These are phyloP conservation scores for Fusarium praegraminearum DNA, from an alignment of 2,329 filamentous ascomycete genomes.

Conservation along the genomic window DNA sequence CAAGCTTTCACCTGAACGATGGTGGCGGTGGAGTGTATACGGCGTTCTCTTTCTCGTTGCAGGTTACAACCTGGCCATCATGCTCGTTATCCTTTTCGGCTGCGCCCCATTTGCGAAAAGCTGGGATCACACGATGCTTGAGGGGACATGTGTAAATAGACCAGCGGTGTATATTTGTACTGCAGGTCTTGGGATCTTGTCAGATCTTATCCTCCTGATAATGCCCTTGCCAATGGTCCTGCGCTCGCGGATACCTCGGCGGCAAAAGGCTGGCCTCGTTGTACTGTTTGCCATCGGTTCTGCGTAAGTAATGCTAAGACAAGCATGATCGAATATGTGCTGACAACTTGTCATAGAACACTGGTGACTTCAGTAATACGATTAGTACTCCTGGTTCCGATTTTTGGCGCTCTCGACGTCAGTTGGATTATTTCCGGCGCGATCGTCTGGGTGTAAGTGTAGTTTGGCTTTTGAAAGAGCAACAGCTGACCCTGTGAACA, in stretches of 20 bases:
- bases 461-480: not conserved
- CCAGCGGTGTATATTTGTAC: conserved; percentile 47
- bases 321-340: not conserved
- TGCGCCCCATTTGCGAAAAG: conserved; percentile 52
- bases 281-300: conserved; percentile 61
- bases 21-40: conserved; percentile 52
- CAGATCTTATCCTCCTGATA: conserved; percentile 60
- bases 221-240: conserved; percentile 61
- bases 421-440: conserved; percentile 51
- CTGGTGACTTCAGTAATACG: conserved; percentile 53
- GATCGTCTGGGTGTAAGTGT: conserved; percentile 49
- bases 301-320: conserved; percentile 34
- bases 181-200: conserved; percentile 60
- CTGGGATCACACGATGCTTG: conserved; percentile 49
- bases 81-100: conserved; percentile 54
- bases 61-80: conserved; percentile 51
- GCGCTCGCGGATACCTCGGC: conserved; percentile 58
- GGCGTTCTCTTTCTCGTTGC: conserved; percentile 48
- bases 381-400: conserved; percentile 48
- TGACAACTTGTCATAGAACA: conserved; percentile 46
- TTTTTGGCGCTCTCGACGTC: conserved; percentile 45
- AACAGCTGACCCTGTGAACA: conserved; percentile 32
- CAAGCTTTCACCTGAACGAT: conserved; percentile 51
- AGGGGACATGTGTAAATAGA: conserved; percentile 57
- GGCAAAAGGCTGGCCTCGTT: conserved; percentile 60